Conservation (phyloP, 2,329 filamentous ascomycete species). For the Aspergillus hiratsukae region DNA sequence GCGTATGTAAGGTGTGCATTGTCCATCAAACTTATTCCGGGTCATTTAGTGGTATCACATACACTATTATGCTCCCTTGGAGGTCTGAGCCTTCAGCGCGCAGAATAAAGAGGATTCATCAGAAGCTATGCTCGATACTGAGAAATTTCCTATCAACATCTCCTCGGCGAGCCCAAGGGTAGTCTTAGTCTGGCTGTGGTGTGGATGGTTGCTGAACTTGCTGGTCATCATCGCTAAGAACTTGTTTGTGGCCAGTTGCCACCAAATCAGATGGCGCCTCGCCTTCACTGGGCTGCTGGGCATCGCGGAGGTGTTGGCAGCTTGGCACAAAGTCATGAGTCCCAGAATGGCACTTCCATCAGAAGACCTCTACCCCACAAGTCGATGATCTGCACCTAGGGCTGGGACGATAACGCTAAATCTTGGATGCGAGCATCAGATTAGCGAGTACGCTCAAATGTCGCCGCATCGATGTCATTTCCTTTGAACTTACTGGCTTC, state of each 20-base stretch:
- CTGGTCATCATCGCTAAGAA: neutral
- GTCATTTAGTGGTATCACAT: neutral
- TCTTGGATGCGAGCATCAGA: no score
- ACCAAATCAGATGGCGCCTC: no score
- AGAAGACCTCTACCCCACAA: neutral
- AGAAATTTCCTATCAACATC: no score
- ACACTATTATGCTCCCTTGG: neutral
- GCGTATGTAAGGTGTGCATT: neutral
- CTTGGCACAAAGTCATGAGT: neutral
- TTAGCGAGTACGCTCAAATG: neutral
- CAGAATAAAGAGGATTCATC: neutral
- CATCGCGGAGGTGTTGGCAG: neutral
- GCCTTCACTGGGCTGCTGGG: neutral
- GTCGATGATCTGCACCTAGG: no score
- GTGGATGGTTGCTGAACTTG: neutral
- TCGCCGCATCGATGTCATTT: no score
- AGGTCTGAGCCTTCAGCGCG: neutral
- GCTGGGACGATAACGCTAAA: no score
- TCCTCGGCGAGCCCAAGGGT: no score
- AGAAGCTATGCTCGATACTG: neutral
- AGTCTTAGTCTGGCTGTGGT: neutral
- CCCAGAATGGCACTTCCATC: neutral
- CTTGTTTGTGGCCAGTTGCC: no score
- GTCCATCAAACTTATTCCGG: neutral
- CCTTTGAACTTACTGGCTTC: no score